A percentile compares a stretch with the other conserved stretches of the same genome.
These are phyloP conservation scores for Xylaria acuta DNA, from an alignment of 495 filamentous ascomycete species.

Conservation along the genomic window DNA sequence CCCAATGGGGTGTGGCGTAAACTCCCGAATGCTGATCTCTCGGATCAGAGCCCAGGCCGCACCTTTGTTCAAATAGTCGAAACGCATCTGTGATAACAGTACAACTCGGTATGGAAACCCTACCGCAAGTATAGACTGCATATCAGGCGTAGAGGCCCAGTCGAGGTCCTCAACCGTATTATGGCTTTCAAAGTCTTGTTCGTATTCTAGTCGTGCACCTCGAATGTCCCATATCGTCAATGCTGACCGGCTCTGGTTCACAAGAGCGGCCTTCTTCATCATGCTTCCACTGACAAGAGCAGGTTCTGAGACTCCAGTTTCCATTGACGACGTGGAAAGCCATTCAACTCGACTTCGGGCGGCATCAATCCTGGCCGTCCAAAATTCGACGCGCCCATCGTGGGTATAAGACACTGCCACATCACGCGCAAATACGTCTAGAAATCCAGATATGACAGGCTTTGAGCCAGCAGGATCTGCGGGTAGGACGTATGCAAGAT, in stretches of 20 bases:
- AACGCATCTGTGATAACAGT: constrained; percentile 88
- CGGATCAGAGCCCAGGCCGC: constrained; percentile 87
- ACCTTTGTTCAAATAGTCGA: constrained; percentile 89
- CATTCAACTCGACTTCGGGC: constrained; percentile 68
- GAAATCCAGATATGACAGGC: constrained; percentile 74
- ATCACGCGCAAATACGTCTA: constrained; percentile 87
- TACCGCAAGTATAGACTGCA: constrained; percentile 88
- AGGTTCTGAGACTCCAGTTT: constrained; percentile 76
- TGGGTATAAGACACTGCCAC: constrained; percentile 86
- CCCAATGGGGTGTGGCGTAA: constrained; percentile 90
- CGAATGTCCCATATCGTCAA: constrained; percentile 92
- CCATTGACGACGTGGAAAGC: constrained; percentile 82
- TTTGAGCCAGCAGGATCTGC: constrained; percentile 87
- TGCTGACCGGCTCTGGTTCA: constrained; percentile 73
- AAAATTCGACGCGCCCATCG: constrained; percentile 77
- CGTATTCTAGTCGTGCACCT: constrained; percentile 81
- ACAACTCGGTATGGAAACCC: constrained; percentile 86
- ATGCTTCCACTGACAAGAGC: constrained; percentile 85
- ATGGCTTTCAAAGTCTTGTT: constrained; percentile 71
- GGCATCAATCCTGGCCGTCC: constrained; percentile 79
- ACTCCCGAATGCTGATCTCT: constrained; percentile 79
- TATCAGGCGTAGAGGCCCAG: constrained; percentile 93
- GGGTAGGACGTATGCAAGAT: constrained; percentile 82
- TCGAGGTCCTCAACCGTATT: constrained; percentile 87
- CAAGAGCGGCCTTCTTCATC: constrained; percentile 84